Conservation (phyloP, 2,329 filamentous ascomycete species). For the Colletotrichum destructivum region DNA sequence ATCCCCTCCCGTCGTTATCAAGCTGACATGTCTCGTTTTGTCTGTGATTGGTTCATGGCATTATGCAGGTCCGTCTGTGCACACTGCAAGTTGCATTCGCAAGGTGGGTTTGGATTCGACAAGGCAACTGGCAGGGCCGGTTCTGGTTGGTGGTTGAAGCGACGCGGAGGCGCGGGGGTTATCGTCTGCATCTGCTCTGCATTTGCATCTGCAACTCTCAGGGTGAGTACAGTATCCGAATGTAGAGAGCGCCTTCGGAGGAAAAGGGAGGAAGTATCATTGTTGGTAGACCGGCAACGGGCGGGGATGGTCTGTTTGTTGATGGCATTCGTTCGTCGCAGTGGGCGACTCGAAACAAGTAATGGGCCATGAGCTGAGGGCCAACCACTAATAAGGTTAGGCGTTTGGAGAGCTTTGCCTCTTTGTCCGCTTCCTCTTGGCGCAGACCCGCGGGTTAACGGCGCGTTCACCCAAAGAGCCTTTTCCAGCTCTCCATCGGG, state of each 20-base stretch:
- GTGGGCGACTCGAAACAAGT: slow-evolving; percentile 36
- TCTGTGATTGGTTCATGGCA: slow-evolving; percentile 39
- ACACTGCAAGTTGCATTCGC: slow-evolving; percentile 34
- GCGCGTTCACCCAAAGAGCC: slow-evolving; percentile 26
- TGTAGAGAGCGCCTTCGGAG: slow-evolving; percentile 5
- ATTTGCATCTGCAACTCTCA: slow-evolving; percentile 39
- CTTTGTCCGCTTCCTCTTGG: slow-evolving; percentile 21
- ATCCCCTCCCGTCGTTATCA: slow-evolving; percentile 31
- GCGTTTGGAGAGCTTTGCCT: slow-evolving; percentile 28
- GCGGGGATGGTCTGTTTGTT: slow-evolving; percentile 26
- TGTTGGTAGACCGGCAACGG: slow-evolving; percentile 30
- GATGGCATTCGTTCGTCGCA: slow-evolving; percentile 19
- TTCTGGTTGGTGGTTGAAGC: slow-evolving; percentile 27
- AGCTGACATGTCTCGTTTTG: slow-evolving; percentile 20
- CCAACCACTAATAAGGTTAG: slow-evolving; percentile 18
- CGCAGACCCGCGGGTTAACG: slow-evolving; percentile 8
- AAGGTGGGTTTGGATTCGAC: slow-evolving; percentile 35
- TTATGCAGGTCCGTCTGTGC: slow-evolving; percentile 45
- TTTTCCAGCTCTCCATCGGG: neutral
- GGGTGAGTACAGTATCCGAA: slow-evolving; percentile 28
- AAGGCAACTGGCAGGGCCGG: slow-evolving; percentile 34
- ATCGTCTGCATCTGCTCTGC: slow-evolving; percentile 15
- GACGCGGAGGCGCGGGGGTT: slow-evolving; percentile 31
- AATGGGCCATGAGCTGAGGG: slow-evolving; percentile 27
- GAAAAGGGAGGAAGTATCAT: neutral